Base-by-base conservation (phyloP, 2,329 filamentous ascomycete species). In the Grosmannia clavigera region DNA sequence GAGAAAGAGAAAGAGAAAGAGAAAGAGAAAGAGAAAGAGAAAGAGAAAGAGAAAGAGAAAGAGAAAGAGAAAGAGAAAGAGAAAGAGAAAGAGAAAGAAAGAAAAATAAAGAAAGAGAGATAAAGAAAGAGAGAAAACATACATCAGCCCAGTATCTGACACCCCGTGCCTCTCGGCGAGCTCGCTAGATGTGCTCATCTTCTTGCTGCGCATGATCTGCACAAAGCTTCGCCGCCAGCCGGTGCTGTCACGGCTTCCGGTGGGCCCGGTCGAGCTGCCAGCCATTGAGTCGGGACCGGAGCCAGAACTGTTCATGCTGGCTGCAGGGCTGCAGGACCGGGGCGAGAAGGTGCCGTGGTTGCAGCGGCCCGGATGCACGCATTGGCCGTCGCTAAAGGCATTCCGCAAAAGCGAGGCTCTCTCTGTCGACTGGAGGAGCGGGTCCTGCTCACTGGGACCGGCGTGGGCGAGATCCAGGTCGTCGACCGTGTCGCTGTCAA, bases 291-390 rank as follows among this genome's bases (percentile, higher is more conserved):
- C 73, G 31, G 66, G 69, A 64, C 58, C 70, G 59, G 65, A 70
- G 27, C 65, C 69, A 35, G 66, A 67, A 61, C 68, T 68, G 19
- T 66, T 64, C 46, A 69, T 69, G 53, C 71, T 74, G 40, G 70
- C 67, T 10, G 70, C 65, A 4, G 78, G 77, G 57, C 79, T 82
- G 54, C 73, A 74, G 0, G 86, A 80, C 46, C 83, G 76, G 1
- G 88, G 86, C 52, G 88, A 90, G 68, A 92, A 90, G 19, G 87
- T 88, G 66, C 88, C 89, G 73, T 94, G 87, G 66, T 81, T 79
- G 74, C 85, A 90, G 58, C 71, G 70, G 25, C 77, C 78, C 11
- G 76, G 71, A 64, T 80, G 77, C 5, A 71, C 72, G 38, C 66
- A 70, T 46, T 75, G 71, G 60, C 66, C 65, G 59, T 71, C 67